Evolutionary conservation across 2,329 filamentous ascomycete species (phyloP), one percentile per base, ranked within the genome.

Genomic region (Phaeosphaeria sp.): DNA sequence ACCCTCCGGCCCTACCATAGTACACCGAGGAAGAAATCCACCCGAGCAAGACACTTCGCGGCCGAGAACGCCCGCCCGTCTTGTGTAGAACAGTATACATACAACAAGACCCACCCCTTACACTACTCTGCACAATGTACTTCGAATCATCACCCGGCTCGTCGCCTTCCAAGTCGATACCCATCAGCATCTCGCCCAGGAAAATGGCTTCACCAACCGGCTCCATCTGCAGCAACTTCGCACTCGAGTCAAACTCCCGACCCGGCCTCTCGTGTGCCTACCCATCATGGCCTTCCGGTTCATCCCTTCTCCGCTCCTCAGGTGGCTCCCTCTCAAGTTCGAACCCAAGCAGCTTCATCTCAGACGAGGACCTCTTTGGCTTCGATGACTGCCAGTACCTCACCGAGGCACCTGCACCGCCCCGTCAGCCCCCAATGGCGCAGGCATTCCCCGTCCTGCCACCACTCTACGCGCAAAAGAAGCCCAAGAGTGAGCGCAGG

Each of bases 331-430:
- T 36, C 30, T 36, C 30, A 6, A 36, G 30, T 11, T 36, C 30
- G 30, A 36, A 36, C 30, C 30, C 30, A 11, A 36, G 30, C 30
- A 36, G 30, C 58, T 79, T 75, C 71, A 78, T 79, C 66, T 77
- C 73, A 55, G 77, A 79, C 64, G 76, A 66, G 48, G 77, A 79
- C 58, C 74, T 79, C 52, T 78, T 79, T 59, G 72, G 77, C 63
- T 65, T 73, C 30, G 70, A 77, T 56, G 73, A 76, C 62, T 60
- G 63, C 49, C 75, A 72, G 4, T 69, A 76, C 59, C 77, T 79
- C 49, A 64, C 74, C 41, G 71, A 78, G 65, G 76, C 77, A 15
- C 77, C 77, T 23, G 75, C 77, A 46, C 77, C 77, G 51, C 77
- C 77, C 50, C 73, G 77, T 33, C 66, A 73, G 58, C 72, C 72